Evolutionary conservation across 345 rosid genomes (phyloP), one percentile per base, ranked within the genome.

Genomic region (Eucalyptus paniculata): DNA sequence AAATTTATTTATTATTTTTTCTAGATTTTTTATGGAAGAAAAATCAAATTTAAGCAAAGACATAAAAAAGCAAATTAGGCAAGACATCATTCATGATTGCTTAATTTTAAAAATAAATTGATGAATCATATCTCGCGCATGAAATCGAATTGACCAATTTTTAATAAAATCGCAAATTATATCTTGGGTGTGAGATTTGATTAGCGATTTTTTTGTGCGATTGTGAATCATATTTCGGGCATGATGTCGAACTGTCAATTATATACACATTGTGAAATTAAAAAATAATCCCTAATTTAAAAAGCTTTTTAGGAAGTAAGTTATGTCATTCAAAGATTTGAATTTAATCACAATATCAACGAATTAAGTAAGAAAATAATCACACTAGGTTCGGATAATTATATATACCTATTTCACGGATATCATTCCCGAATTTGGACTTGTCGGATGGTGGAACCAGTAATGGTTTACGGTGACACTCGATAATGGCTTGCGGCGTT

Each of bases 391-490:
- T 50, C 0, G 17, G 17, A 50, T 50, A 50, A 50, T 50, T 34
- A 34, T 34, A 34, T 34, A 2, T 34, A 34, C 53, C 53, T 50
- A 50, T 50, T 50, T 50, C 53, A 50, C 0, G 19, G 19, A 50
- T 50, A 0, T 50, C 0, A 0, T 0, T 50, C 53, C 19, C 0
- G 8, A 50, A 50, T 50, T 16, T 50, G 53, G 53, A 50, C 53
- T 6, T 1, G 19, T 50, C 19, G 3, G 53, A 50, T 50, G 53
- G 53, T 50, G 53, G 53, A 0, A 50, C 53, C 0, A 1, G 19
- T 0, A 0, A 50, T 50, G 53, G 19, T 0, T 50, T 50, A 50
- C 0, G 53, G 0, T 50, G 53, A 50, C 0, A 0, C 53, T 50
- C 7, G 0, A 16, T 0, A 50, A 50, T 50, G 53, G 53, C 53